Conservation (phyloP, 441 rosid genomes). For the Populus hybrid region DNA sequence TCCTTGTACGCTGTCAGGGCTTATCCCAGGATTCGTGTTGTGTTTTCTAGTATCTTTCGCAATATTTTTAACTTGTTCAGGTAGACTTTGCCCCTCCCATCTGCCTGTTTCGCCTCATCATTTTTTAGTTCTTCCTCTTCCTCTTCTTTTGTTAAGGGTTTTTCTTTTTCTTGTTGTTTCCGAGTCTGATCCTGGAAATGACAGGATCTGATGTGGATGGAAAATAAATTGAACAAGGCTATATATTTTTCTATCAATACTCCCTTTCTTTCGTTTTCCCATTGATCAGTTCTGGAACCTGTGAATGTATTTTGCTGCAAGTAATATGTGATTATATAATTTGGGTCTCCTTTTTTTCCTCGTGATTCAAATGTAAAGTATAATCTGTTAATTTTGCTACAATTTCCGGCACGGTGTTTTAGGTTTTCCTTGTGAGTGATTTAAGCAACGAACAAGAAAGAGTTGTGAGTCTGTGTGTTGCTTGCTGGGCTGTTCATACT, state of each 20-base stretch:
- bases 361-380: background rate
- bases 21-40: slow-evolving; percentile 53
- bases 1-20: slow-evolving; percentile 31
- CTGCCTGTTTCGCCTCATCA: background rate
- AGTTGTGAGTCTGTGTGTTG: background rate
- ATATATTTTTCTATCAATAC: background rate
- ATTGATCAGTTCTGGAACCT: background rate
- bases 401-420: background rate
- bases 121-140: background rate
- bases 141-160: background rate
- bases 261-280: background rate
- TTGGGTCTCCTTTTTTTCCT: background rate
- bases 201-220: background rate
- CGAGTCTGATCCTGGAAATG: background rate
- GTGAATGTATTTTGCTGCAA: background rate
- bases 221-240: background rate
- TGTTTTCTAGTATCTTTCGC: slow-evolving; percentile 37
- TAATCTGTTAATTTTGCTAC: background rate
- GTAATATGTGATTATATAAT: background rate
- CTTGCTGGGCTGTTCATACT: background rate
- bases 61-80: slow-evolving; percentile 30
- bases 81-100: slow-evolving; percentile 13
- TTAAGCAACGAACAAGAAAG: background rate
- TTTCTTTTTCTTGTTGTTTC: background rate
- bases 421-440: background rate